Conservation (phyloP, 192 early-diverging fungal genomes). For the Linnemannia hyalina region DNA sequence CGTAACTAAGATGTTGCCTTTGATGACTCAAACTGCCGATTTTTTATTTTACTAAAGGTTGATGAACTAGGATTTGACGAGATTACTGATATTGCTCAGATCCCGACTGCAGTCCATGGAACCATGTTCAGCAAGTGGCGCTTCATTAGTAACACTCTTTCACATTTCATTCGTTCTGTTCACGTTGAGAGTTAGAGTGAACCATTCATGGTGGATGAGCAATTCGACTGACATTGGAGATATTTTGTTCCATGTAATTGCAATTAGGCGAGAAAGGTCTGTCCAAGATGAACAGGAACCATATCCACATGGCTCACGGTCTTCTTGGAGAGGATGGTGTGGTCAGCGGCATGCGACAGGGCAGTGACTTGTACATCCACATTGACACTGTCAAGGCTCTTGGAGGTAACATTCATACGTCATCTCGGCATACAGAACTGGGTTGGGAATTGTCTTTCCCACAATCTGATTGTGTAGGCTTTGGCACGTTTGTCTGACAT, state of each 20-base stretch:
- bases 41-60: constrained; percentile 32
- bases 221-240: background rate
- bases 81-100: constrained; percentile 59
- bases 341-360: constrained; percentile 82
- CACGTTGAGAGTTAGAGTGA: background rate
- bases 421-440: background rate
- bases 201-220: background rate
- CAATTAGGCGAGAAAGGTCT: constrained; percentile 67
- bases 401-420: constrained; percentile 56
- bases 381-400: constrained; percentile 81
- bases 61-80: constrained; percentile 61
- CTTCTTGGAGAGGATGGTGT: constrained; percentile 74
- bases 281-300: constrained; percentile 83
- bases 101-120: constrained; percentile 77
- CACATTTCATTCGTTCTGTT: background rate
- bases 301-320: constrained; percentile 92
- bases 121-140: constrained; percentile 69
- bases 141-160: constrained; percentile 61
- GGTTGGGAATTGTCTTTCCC: background rate
- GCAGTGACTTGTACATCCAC: constrained; percentile 82
- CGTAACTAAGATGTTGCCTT: too few species aligned
- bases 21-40: background rate
- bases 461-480: background rate
- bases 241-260: background rate
- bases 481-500: background rate